Percentiles rank a stretch among this genome's conserved stretches.
Evolutionary conservation across 768 basidiomycete genomes (phyloP).

Genomic region (Boletus fagicola): DNA sequence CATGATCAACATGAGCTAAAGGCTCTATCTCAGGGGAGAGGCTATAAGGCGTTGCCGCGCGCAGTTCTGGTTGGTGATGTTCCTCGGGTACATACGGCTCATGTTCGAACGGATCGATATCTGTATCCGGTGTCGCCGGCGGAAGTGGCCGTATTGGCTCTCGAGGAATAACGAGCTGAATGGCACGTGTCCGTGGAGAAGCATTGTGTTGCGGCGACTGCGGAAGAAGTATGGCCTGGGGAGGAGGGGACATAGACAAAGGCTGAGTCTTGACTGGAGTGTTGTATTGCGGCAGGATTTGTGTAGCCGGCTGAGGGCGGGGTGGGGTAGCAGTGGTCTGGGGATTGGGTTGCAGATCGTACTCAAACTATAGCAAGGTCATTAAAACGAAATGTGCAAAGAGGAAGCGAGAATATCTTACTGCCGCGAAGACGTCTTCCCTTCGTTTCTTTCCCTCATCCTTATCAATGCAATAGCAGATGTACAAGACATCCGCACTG

Average conservation of each 20-base stretch:
- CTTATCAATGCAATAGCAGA: constrained; percentile 67
- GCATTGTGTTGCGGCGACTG: constrained; percentile 3
- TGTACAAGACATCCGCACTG: constrained; percentile 63
- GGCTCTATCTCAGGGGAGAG: constrained; percentile 26
- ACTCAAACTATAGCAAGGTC: constrained; percentile 37
- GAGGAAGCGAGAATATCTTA: constrained; percentile 30
- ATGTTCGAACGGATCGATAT: constrained; percentile 35
- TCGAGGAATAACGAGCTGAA: constrained; percentile 9
- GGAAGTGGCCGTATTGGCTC: constrained; percentile 17
- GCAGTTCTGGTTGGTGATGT: constrained; percentile 6
- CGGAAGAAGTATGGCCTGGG: constrained; percentile 9
- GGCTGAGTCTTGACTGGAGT: constrained; percentile 8
- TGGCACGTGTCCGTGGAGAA: constrained; percentile 4
- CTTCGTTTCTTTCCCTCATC: constrained; percentile 50
- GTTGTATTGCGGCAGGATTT: constrained; percentile 12
- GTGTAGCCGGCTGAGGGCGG: constrained; percentile 12
- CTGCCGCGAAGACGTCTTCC: constrained; percentile 54
- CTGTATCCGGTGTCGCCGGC: constrained; percentile 27
- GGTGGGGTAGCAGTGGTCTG: constrained; percentile 12
- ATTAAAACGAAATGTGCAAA: constrained; percentile 4
- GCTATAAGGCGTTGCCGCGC: constrained; percentile 25
- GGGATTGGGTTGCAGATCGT: constrained; percentile 31
- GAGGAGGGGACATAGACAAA: constrained; percentile 13
- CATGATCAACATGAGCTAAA: constrained; percentile 9
- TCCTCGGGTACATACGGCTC: constrained; percentile 29